Evolutionary conservation across 2,329 filamentous ascomycete species (phyloP), one percentile per base, ranked within the genome.

Genomic region (Aspergillus intermedius): DNA sequence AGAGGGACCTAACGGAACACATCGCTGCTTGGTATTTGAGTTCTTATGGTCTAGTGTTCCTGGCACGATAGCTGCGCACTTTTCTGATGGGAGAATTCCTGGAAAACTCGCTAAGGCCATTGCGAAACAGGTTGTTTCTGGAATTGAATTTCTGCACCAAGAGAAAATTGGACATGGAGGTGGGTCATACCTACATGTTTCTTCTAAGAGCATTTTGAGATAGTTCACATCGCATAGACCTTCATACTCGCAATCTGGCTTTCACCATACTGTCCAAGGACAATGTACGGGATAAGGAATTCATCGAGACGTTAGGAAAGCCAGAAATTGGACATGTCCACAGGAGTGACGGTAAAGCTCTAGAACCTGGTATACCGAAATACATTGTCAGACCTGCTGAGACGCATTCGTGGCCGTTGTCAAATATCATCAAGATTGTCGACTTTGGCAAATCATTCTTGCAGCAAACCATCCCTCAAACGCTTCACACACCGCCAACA

Each of bases 1-100:
- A 42, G 39, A 55, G 2, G 72, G 74, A 9, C 73, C 72, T 5
- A 77, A 77, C 57, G 73, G 74, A 9, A 60, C 30, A 2, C 74
- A 77, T 52, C 52, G 61, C 13, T 77, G 73, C 54, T 55, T 76
- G 0, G 67, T 77, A 5, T 64, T 69, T 43, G 66, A 73, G 40
- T 55, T 71, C 15, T 46, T 74, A 25, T 70, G 70, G 2, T 64
- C 71, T 8, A 74, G 59, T 55, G 60, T 74, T 15, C 62, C 69
- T 9, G 59, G 66, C 42, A 54, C 66, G 50, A 63, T 72, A 47
- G 63, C 71, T 43, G 51, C 56, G 8, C 63, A 60, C 15, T 68
- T 67, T 49, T 19, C 55, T 53, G 55, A 60, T 51, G 51, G 60
- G 58, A 61, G 72, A 61, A 57, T 74, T 45, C 71, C 72, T 5